Evolutionary conservation across 228 moss, liverwort and hornwort species (phyloP).

Genomic region (Sphagnum magellanicum): DNA sequence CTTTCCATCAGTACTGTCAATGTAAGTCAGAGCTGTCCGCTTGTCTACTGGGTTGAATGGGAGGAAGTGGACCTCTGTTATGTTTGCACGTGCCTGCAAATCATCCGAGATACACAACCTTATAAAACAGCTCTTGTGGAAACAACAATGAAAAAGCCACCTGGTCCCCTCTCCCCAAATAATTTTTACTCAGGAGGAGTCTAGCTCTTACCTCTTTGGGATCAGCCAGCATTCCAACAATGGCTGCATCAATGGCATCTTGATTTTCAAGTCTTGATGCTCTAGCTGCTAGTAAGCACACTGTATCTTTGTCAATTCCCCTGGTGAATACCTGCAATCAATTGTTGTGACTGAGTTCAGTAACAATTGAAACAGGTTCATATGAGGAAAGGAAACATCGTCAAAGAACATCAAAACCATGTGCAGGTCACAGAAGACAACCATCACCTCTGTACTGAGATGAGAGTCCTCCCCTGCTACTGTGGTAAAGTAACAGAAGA

Average conservation of each 20-base stretch:
- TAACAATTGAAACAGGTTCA: too few species aligned
- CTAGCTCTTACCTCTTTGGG: conserved; percentile 30
- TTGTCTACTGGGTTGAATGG: conserved; percentile 53
- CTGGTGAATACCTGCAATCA: conserved; percentile 3
- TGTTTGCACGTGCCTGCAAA: conserved; percentile 35
- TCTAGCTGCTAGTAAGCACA: conserved; percentile 39
- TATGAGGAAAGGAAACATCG: too few species aligned
- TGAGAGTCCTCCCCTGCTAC: too few species aligned
- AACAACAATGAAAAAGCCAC: too few species aligned
- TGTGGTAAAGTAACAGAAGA: not conserved
- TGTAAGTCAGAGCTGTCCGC: conserved; percentile 48
- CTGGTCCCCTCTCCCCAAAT: too few species aligned
- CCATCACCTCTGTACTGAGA: too few species aligned
- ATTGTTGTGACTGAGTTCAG: too few species aligned
- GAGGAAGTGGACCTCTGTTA: conserved; percentile 36
- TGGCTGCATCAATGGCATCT: conserved; percentile 49
- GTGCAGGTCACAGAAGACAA: too few species aligned
- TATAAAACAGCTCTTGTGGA: too few species aligned
- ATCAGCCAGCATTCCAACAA: conserved; percentile 42
- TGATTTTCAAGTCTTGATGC: conserved; percentile 44
- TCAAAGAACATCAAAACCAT: too few species aligned
- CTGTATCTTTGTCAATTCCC: conserved; percentile 35
- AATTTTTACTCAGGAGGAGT: too few species aligned
- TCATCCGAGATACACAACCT: too few species aligned
- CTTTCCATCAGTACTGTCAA: conserved; percentile 23